phyloP scores from a whole-genome alignment of 2,329 filamentous ascomycete genomes.

The Venturia asperata region DNA sequence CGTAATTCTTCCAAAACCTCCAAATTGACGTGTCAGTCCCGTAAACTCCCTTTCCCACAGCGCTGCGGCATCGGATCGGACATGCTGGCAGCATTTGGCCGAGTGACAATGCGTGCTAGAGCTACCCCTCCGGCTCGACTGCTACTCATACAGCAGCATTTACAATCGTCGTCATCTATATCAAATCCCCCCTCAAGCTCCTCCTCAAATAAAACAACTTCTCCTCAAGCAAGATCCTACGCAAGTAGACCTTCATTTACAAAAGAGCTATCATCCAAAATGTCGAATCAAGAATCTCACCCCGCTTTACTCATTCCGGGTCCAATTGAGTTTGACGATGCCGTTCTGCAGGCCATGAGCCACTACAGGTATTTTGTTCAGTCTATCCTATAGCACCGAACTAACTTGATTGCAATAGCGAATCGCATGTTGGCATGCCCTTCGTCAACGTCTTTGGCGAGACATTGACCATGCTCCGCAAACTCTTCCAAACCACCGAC shows the following conservation, averaged over 20 bases:
- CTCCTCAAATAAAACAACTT: conserved; percentile 24
- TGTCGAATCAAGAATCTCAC: conserved; percentile 54
- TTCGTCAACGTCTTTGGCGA: conserved; percentile 92
- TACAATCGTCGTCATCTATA: conserved; percentile 49
- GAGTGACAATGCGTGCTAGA: background rate
- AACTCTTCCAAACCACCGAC: conserved; percentile 87
- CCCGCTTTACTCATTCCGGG: conserved; percentile 87
- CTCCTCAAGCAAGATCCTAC: background rate
- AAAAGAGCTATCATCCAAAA: conserved; percentile 31
- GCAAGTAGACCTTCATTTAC: background rate
- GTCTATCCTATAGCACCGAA: background rate
- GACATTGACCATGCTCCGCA: conserved; percentile 75
- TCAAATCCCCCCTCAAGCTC: conserved; percentile 56
- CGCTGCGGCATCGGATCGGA: background rate
- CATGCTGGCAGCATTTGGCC: background rate
- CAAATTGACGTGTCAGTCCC: background rate
- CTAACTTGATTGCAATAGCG: conserved; percentile 45
- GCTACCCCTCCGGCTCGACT: conserved; percentile 42
- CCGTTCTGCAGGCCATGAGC: conserved; percentile 87
- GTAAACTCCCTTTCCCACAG: background rate
- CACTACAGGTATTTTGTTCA: conserved; percentile 66
- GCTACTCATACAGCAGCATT: conserved; percentile 55
- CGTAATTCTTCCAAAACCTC: background rate
- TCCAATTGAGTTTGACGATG: conserved; percentile 98
- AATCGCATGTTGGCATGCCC: conserved; percentile 83